These are phyloP conservation scores for Euphorbia neoarborescens DNA, from an alignment of 441 rosid species.

Conservation along the genomic window DNA sequence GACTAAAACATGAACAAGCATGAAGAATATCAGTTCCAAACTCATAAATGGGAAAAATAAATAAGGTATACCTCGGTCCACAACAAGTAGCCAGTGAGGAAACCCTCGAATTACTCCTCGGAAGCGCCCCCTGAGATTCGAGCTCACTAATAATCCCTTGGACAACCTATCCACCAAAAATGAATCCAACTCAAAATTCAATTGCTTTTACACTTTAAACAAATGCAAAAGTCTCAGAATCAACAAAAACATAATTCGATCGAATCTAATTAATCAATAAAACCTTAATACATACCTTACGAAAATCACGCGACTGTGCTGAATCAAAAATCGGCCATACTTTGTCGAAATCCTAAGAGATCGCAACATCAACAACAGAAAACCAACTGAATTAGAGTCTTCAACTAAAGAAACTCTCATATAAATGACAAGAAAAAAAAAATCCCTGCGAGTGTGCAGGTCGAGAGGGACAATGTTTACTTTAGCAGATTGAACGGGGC, in stretches of 20 bases:
- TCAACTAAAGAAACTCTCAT: neutral
- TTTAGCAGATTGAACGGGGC: constrained; percentile 91
- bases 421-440: neutral
- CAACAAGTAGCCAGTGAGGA: constrained; percentile 99
- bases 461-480: constrained; percentile 25
- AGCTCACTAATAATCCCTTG: constrained; percentile 98
- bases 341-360: constrained; percentile 94
- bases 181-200: constrained; percentile 11
- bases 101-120: constrained; percentile 98
- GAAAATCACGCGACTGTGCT: constrained; percentile 93
- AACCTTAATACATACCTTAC: constrained; percentile 50
- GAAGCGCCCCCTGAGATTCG: constrained; percentile 98
- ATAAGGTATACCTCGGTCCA: constrained; percentile 70
- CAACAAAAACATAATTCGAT: constrained; percentile 5
- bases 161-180: constrained; percentile 56
- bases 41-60: neutral
- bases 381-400: constrained; percentile 11
- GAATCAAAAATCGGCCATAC: constrained; percentile 99
- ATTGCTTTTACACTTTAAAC: neutral
- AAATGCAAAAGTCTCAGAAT: constrained; percentile 7
- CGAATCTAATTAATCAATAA: neutral
- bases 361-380: constrained; percentile 23
- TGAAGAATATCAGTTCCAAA: neutral
- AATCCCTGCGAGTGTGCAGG: neutral
- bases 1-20: neutral